Conservation (phyloP, 2,329 filamentous ascomycete genomes). For the Verticillium nonalfalfae region DNA sequence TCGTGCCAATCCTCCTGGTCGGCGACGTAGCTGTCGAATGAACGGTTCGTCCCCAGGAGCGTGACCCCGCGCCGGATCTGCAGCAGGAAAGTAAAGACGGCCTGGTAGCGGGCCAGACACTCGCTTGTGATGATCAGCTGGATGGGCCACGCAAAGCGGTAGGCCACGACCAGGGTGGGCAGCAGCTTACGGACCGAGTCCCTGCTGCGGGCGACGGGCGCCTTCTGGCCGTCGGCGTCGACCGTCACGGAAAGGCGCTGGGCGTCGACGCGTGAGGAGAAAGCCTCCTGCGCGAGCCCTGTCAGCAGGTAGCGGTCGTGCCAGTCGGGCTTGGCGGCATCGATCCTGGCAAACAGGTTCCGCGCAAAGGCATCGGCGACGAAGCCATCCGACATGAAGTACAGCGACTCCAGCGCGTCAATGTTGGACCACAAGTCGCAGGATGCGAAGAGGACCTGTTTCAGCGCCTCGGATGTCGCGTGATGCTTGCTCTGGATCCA, state of each 20-base stretch:
- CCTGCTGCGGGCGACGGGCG: not conserved
- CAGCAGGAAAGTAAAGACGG: conserved; percentile 68
- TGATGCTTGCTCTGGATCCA: conserved; percentile 74
- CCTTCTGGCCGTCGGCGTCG: not conserved
- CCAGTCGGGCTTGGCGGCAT: conserved; percentile 57
- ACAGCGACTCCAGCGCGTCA: conserved; percentile 63
- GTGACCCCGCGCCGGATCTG: conserved; percentile 69
- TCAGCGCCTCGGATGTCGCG: conserved; percentile 60
- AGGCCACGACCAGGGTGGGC: conserved; percentile 57
- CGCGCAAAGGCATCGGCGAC: conserved; percentile 59
- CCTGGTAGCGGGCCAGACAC: conserved; percentile 61
- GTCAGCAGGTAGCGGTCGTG: conserved; percentile 77
- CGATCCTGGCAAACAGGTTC: conserved; percentile 69
- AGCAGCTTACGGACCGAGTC: conserved; percentile 37
- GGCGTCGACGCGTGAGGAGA: conserved; percentile 50
- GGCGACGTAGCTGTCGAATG: conserved; percentile 32
- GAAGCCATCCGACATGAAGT: conserved; percentile 70
- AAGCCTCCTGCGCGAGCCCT: conserved; percentile 68
- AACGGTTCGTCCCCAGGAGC: conserved; percentile 52
- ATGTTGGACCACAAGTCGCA: conserved; percentile 63
- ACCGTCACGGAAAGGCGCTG: conserved; percentile 45
- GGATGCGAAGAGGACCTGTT: conserved; percentile 58
- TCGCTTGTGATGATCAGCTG: conserved; percentile 67
- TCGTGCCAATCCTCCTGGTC: conserved; percentile 31
- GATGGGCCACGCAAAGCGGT: conserved; percentile 60